A percentile compares a stretch with the other conserved stretches of the same genome.
Conservation (phyloP, 345 rosid species). For the Viola odorata region DNA sequence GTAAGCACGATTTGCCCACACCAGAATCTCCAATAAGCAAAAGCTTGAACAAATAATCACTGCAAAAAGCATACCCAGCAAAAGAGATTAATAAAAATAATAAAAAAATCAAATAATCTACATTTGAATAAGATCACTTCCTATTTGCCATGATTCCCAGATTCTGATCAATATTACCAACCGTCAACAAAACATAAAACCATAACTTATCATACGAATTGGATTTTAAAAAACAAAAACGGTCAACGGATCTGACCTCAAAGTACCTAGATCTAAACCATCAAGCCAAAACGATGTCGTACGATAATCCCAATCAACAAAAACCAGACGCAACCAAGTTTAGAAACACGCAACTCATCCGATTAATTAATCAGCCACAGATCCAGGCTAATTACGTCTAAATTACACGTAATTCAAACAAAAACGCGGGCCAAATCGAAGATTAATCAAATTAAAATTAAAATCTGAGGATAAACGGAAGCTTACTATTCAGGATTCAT, state of each 20-base stretch:
- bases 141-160: too few relatives aligned
- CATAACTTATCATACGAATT: background rate
- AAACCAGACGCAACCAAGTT: background rate
- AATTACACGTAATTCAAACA: background rate
- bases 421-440: background rate
- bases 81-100: background rate
- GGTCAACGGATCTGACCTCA: constrained; percentile 24
- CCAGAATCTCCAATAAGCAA: constrained; percentile 34
- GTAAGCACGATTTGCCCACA: constrained; percentile 30
- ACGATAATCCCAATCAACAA: background rate
- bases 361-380: constrained; percentile 1
- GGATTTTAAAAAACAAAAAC: too few relatives aligned
- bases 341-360: background rate
- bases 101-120: too few relatives aligned
- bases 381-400: constrained; percentile 5
- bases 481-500: constrained; percentile 98
- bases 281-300: constrained; percentile 1
- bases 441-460: background rate
- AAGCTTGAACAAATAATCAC: constrained; percentile 35
- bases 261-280: constrained; percentile 26
- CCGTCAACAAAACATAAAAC: background rate
- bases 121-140: background rate
- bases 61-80: constrained; percentile 5
- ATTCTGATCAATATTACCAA: background rate
- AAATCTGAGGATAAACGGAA: background rate